Evolutionary conservation across 345 rosid genomes (phyloP), one percentile per base, ranked within the genome.

Genomic region (Brassica incana): DNA sequence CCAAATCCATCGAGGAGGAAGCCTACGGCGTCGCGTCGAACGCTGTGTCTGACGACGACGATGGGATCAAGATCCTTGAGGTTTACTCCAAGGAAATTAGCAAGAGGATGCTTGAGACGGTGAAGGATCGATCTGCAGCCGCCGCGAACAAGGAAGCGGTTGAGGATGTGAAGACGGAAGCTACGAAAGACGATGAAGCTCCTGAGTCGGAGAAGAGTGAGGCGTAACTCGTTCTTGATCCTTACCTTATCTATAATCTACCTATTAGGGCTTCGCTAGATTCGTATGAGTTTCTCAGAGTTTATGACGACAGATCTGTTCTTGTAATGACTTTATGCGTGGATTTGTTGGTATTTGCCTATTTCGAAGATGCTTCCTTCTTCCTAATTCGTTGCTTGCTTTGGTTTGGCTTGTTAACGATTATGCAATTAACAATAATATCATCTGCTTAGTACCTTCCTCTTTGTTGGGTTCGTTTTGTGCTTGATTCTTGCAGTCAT

Each of bases 41-140:
- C 9, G 82, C 85, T 2, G 81, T 86, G 6, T 70, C 89, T 3
- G 72, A 84, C 11, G 96, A 90, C 23, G 93, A 88, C n/a, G 96
- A 95, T 35, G 98, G 93, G 54, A 85, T 95, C 85, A 92, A 93
- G 90, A 86, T 88, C 78, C 92, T 95, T 67, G 92, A 89, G 90
- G 78, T 85, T 62, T 95, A 95, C 66, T 90, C 97, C 64, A 90
- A 86, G 79, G 99, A 95, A 87, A 90, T 95, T 84, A 91, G 97
- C 83, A 91, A 87, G 78, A 88, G 95, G 48, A 90, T 95, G 97
- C 89, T 95, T 68, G 92, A 89, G 0, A 72, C 89, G 20, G 90
- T 93, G 70, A 95, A 95, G 82, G 82, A 83, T 71, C 84, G 90
- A 27, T 83, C 77, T 11, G 61, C 80, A 5, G 40, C 82, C 9